phyloP scores from a whole-genome alignment of 208 protist genomes.

The Wallacemonas sp. region DNA sequence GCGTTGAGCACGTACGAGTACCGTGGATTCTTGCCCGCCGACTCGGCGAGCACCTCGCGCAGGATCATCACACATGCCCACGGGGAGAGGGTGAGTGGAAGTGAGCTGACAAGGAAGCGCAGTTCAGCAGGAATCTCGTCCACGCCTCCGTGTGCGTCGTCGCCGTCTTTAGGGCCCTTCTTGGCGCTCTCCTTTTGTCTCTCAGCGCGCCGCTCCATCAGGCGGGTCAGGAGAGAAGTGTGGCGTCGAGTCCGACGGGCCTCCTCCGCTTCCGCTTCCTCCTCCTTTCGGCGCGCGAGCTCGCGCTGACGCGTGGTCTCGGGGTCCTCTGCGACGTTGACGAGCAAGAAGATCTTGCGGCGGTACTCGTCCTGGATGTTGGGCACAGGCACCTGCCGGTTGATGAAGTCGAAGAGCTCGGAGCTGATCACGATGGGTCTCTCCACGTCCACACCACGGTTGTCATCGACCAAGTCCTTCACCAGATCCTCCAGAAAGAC shows the following conservation, averaged over 20 bases:
- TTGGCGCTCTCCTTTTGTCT: constrained; percentile 3
- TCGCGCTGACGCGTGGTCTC: constrained; percentile 39
- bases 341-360: constrained; percentile 88
- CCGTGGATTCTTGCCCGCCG: constrained; percentile 78
- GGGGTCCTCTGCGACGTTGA: constrained; percentile 77
- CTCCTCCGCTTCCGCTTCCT: constrained; percentile 5
- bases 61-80: constrained; percentile 88
- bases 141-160: constrained; percentile 28
- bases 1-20: constrained; percentile 91
- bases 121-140: constrained; percentile 85
- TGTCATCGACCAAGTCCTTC: constrained; percentile 67
- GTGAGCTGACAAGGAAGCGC: constrained; percentile 82
- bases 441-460: constrained; percentile 22
- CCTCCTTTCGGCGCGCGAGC: background rate
- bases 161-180: constrained; percentile 13
- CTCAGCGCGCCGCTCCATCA: background rate
- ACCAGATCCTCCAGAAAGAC: constrained; percentile 77
- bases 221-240: background rate
- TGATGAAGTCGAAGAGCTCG: constrained; percentile 78
- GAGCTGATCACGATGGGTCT: constrained; percentile 71
- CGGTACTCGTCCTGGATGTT: constrained; percentile 93
- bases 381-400: constrained; percentile 70
- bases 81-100: constrained; percentile 78
- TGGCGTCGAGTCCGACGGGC: background rate
- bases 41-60: constrained; percentile 86